phyloP scores from a whole-genome alignment of 148 eudicot species.

The Fagopyrum tataricum region DNA sequence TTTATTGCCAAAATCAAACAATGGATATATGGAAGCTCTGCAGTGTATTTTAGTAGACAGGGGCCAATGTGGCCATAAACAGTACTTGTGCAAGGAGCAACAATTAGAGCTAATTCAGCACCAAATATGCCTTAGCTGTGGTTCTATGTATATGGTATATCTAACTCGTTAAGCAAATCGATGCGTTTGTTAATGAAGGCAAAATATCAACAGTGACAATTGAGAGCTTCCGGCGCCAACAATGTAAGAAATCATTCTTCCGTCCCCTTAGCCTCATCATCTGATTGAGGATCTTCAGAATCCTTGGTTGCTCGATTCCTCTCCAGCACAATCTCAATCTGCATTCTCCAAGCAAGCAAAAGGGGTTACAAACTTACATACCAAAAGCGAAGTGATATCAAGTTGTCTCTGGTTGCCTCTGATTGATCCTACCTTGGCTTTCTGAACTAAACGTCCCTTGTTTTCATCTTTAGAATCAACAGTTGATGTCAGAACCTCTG shows the following conservation, averaged over 20 bases:
- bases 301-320: conserved; percentile 17
- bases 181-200: background rate
- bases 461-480: conserved; percentile 44
- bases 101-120: background rate
- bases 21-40: background rate
- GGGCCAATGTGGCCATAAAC: background rate
- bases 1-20: conserved; percentile 11
- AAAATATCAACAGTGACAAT: background rate
- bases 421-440: conserved; percentile 37
- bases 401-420: background rate
- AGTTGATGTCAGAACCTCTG: conserved; percentile 54
- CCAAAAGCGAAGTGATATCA: background rate
- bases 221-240: background rate
- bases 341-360: conserved; percentile 8
- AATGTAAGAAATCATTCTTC: background rate
- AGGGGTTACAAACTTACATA: background rate
- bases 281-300: conserved; percentile 3
- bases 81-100: conserved; percentile 4
- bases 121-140: background rate
- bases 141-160: conserved; percentile 7
- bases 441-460: conserved; percentile 53
- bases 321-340: conserved; percentile 59
- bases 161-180: conserved; percentile 4
- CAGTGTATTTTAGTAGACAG: background rate
- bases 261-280: background rate